These are phyloP conservation scores for Entomortierella chlamydospora DNA, from an alignment of 192 early-diverging fungal species.

Conservation along the genomic window DNA sequence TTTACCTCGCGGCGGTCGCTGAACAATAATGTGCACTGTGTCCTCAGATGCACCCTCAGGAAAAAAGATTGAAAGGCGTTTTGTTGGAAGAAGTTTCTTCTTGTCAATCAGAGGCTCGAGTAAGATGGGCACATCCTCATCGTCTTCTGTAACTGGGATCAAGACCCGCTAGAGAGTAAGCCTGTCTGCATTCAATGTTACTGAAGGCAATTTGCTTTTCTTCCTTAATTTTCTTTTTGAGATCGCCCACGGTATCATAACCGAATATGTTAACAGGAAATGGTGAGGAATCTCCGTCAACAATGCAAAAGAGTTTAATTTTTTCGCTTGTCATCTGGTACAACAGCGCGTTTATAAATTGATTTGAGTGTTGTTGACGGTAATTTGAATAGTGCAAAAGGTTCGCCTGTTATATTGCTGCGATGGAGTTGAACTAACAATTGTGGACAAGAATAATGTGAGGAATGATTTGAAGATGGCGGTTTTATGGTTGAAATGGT, in stretches of 20 bases:
- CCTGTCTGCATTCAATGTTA: not conserved
- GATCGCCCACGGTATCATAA: not conserved
- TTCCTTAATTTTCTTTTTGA: not conserved
- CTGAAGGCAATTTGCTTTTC: not conserved
- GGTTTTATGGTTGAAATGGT: not conserved
- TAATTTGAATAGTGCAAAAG: conserved; percentile 3
- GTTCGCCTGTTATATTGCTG: not conserved
- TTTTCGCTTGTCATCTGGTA: not conserved
- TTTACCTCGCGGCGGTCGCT: too few relatives aligned
- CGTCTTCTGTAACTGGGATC: not conserved
- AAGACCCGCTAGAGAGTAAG: not conserved
- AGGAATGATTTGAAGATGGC: not conserved
- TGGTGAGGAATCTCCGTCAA: not conserved
- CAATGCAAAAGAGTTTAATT: not conserved
- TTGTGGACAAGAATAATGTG: not conserved
- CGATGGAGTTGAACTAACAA: not conserved
- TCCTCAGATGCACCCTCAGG: too few relatives aligned
- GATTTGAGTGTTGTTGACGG: conserved; percentile 3
- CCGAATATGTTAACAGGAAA: not conserved
- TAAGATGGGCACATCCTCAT: too few relatives aligned
- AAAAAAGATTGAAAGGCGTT: too few relatives aligned
- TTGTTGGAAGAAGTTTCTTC: too few relatives aligned
- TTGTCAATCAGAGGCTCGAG: too few relatives aligned
- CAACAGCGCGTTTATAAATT: not conserved
- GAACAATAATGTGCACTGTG: too few relatives aligned